Evolutionary conservation across 306 rosid species (phyloP).

Genomic region (Citrullus colocynthis): DNA sequence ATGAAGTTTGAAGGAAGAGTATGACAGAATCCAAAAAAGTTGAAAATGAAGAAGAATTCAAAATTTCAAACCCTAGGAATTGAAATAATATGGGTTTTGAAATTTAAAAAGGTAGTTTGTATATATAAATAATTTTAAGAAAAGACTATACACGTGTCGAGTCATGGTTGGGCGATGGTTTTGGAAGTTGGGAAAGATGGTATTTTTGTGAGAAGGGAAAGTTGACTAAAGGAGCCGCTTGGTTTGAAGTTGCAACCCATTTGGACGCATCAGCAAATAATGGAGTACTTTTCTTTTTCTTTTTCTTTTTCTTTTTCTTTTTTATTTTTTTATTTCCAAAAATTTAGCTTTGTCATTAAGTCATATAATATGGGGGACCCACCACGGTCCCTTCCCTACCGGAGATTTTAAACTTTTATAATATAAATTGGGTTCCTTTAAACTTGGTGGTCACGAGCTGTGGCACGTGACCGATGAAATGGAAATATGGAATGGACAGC

Average conservation of each 20-base stretch:
- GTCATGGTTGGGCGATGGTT: neutral
- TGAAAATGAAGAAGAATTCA: no score
- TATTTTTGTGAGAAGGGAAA: neutral
- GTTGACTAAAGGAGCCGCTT: neutral
- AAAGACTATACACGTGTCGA: neutral
- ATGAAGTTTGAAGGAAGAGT: no score
- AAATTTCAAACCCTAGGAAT: no score
- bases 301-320: neutral
- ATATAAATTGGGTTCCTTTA: no score
- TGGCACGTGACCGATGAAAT: neutral
- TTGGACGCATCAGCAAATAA: neutral
- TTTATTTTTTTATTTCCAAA: no score
- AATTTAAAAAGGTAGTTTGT: no score
- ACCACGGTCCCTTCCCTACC: neutral
- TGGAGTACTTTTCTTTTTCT: neutral
- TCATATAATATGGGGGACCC: neutral
- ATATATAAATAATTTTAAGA: no score
- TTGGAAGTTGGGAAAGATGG: neutral
- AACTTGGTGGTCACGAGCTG: neutral
- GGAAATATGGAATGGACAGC: no score
- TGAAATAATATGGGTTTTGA: no score
- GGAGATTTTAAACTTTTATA: neutral
- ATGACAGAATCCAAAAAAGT: no score
- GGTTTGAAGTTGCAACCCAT: neutral
- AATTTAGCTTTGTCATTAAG: no score